phyloP scores from a whole-genome alignment of 1,284 basidiomycete species.

The Fomes fomentarius region DNA sequence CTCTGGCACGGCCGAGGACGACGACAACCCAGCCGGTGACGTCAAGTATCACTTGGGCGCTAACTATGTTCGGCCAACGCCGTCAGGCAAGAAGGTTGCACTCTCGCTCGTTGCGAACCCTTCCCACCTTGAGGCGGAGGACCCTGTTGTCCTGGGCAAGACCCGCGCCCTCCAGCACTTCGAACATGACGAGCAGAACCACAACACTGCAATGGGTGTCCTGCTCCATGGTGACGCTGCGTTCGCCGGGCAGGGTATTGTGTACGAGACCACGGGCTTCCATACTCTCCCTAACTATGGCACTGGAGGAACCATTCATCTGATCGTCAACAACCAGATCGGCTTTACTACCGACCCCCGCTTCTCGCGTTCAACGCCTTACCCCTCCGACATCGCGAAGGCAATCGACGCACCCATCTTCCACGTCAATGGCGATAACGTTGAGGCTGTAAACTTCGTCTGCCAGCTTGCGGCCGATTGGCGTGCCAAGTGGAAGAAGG shows the following conservation, averaged over 20 bases:
- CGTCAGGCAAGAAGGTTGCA: conserved; percentile 96
- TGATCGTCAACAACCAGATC: conserved; percentile 99
- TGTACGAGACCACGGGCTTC: conserved; percentile 99
- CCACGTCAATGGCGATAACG: conserved; percentile 99
- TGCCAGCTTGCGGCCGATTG: conserved; percentile 98
- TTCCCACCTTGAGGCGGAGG: conserved; percentile 96
- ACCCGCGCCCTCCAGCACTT: conserved; percentile 97
- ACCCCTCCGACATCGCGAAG: conserved; percentile 99
- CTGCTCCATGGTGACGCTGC: conserved; percentile 98
- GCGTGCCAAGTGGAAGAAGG: conserved; percentile 98
- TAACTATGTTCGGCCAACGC: conserved; percentile 98
- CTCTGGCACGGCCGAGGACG: conserved; percentile 69
- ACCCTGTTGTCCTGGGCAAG: conserved; percentile 98
- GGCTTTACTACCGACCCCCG: conserved; percentile 99
- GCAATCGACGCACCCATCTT: conserved; percentile 99
- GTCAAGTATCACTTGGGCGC: conserved; percentile 99
- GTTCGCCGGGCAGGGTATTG: conserved; percentile 97
- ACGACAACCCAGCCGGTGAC: conserved; percentile 89
- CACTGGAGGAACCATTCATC: conserved; percentile 96
- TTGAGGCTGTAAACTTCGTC: conserved; percentile 97
- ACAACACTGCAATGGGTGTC: conserved; percentile 89
- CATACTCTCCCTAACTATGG: conserved; percentile 95
- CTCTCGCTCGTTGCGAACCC: conserved; percentile 99
- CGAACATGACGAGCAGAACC: conserved; percentile 81
- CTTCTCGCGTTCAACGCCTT: conserved; percentile 96